Evolutionary conservation across 1,284 basidiomycete genomes (phyloP), one percentile per base, ranked within the genome.

Genomic region (Rhodotorula sp.): DNA sequence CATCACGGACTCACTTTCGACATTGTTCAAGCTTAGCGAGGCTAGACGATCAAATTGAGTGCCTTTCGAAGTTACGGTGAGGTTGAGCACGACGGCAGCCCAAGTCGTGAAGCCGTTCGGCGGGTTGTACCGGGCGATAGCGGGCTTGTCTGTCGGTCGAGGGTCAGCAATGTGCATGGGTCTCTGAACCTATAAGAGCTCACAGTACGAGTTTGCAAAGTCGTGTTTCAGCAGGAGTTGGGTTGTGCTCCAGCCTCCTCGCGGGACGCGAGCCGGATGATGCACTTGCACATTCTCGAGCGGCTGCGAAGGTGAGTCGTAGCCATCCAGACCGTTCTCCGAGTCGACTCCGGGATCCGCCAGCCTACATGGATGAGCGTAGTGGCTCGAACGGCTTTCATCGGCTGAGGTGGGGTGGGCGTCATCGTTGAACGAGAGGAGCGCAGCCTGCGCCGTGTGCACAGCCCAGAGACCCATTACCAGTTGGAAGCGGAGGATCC

Each of bases 21-120:
- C 71, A 12, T 72, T 63, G 16, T 48, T 63, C 0, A 77, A 56
- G 26, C 69, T 71, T 26, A 74, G 26, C 21, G 75, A 72, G 3
- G 64, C 71, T 1, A 77, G 67, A 0, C 76, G 65, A 58, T 77
- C 76, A 28, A 72, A 77, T 60, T 77, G 76, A 10, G 72, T 74
- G 21, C 76, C 72, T 50, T 71, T 70, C 10, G 64, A 62, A 48
- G 64, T 66, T 16, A 66, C 68, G 15, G 64, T 62, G 21, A 69
- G 47, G 49, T 62, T 66, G 14, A 69, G 43, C 19, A 62, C 49
- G 43, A 70, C 31, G 6, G 50, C 50, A 4, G 64, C 64, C 60
- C 64, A 66, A 5, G 18, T 12, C 1, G 55, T 56, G 45, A 64
- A 70, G 6, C 21, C 38, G 5, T 0, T 10, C 6, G 64, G 64